Percentiles rank a stretch among this genome's conserved stretches.
These are phyloP conservation scores for Rosellinia necatrix DNA, from an alignment of 2,329 filamentous ascomycete genomes.

Conservation along the genomic window DNA sequence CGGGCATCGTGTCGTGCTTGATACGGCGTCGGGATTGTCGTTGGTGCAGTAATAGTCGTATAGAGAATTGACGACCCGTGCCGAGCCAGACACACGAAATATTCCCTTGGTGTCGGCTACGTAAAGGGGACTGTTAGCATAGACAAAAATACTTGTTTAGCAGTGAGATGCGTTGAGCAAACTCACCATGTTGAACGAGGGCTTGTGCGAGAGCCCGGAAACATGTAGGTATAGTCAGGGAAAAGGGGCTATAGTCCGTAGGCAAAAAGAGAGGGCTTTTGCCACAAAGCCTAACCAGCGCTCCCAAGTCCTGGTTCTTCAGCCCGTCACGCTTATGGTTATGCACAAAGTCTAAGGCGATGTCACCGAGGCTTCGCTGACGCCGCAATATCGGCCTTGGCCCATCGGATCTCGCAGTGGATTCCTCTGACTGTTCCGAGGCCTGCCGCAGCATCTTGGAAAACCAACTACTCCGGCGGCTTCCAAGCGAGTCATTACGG, in stretches of 20 bases:
- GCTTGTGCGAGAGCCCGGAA: slow-evolving; percentile 69
- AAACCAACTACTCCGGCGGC: slow-evolving; percentile 46
- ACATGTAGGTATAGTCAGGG: slow-evolving; percentile 66
- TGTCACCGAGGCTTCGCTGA: slow-evolving; percentile 60
- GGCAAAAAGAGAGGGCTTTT: slow-evolving; percentile 66
- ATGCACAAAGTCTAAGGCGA: slow-evolving; percentile 53
- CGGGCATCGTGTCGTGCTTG: slow-evolving; percentile 62
- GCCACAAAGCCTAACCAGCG: slow-evolving; percentile 66
- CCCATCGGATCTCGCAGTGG: slow-evolving; percentile 37
- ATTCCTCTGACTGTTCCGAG: slow-evolving; percentile 36
- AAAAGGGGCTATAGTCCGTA: slow-evolving; percentile 59
- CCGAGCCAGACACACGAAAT: slow-evolving; percentile 66
- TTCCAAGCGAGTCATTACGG: background rate
- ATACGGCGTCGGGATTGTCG: slow-evolving; percentile 53
- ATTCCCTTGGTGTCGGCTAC: slow-evolving; percentile 58
- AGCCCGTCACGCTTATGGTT: slow-evolving; percentile 50
- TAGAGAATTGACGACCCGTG: slow-evolving; percentile 58
- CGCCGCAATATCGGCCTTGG: slow-evolving; percentile 42
- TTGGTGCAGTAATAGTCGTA: slow-evolving; percentile 67
- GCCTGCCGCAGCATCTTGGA: slow-evolving; percentile 44
- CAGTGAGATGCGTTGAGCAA: background rate
- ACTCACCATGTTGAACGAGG: slow-evolving; percentile 62
- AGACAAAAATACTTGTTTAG: too few relatives aligned
- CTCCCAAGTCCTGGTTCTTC: slow-evolving; percentile 57
- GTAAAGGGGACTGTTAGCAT: slow-evolving; percentile 30